Conservation (phyloP, 768 basidiomycete genomes). For the Suillus alpinus region DNA sequence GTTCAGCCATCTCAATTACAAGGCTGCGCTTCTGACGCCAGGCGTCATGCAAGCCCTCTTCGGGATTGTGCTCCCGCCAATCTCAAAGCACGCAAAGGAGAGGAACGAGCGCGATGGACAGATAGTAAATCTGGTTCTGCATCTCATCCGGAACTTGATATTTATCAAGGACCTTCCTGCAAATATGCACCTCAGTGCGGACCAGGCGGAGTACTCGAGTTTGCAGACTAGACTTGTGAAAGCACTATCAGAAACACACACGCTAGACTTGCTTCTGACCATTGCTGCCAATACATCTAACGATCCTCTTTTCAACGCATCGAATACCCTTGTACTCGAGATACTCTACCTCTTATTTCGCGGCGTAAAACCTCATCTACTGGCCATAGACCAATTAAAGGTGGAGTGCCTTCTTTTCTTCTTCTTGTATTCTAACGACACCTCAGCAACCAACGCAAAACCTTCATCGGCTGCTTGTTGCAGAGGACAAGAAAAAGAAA, state of each 20-base stretch:
- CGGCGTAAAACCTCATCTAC: slow-evolving; percentile 62
- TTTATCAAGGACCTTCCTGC: slow-evolving; percentile 86
- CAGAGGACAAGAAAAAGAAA: slow-evolving; percentile 66
- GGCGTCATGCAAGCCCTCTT: slow-evolving; percentile 72
- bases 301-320: slow-evolving; percentile 78
- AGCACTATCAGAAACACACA: slow-evolving; percentile 66
- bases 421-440: slow-evolving; percentile 14
- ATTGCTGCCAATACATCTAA: slow-evolving; percentile 75
- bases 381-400: slow-evolving; percentile 62
- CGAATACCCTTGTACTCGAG: slow-evolving; percentile 90
- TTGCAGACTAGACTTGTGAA: slow-evolving; percentile 78
- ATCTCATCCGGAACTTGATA: slow-evolving; percentile 89
- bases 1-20: slow-evolving; percentile 84
- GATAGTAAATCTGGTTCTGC: slow-evolving; percentile 82
- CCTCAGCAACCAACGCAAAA: slow-evolving; percentile 63
- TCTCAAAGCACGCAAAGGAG: slow-evolving; percentile 68
- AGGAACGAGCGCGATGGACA: slow-evolving; percentile 79
- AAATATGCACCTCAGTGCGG: slow-evolving; percentile 68
- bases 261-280: slow-evolving; percentile 77
- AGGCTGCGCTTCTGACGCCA: slow-evolving; percentile 64
- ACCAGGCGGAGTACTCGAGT: slow-evolving; percentile 74
- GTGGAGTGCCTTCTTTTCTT: slow-evolving; percentile 33
- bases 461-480: slow-evolving; percentile 72
- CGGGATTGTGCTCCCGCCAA: slow-evolving; percentile 71
- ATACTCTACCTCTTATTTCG: slow-evolving; percentile 90